Base-by-base conservation (phyloP, 2,329 filamentous ascomycete species). In the Trichoderma lentiforme region DNA sequence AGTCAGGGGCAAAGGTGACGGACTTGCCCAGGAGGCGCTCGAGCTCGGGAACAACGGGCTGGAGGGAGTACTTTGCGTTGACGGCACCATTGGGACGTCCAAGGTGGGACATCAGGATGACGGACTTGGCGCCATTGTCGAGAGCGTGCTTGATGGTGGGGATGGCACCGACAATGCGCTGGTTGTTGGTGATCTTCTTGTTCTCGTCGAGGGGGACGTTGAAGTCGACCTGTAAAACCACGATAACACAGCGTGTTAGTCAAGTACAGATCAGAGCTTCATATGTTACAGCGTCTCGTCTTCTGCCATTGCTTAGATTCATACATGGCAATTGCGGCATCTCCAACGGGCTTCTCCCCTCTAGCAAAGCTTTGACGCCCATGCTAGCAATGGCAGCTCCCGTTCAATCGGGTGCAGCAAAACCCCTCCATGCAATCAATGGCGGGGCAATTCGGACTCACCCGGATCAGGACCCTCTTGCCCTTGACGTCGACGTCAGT, bases 21-120 rank as follows among this genome's bases (percentile, higher is more conserved):
- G 86, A 89, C 87, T 91, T 94, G 80, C 91, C 89, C 76, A 97
- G 89, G 70, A 95, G 90, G 88, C 95, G 95, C 91, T 97, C 93
- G 70, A 98, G 91, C 86, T 97, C 94, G 75, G 93, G 86, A 36
- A 96, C 92, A 75, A 99, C 93, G 74, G 95, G 95, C 87, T 95
- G 91, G 81, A 99, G 88, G 80, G 93, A 97, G 91, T 96, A 99
- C 87, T 99, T 98, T 77, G 90, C 83, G 86, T 97, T 97, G 81
- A 85, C 86, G 83, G 94, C 91, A 82, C 96, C 96, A 81, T 98
- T 93, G 75, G 96, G 96, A 69, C 96, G 95, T 80, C 96, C 96
- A 74, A 99, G 92, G 84, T 99, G 96, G 81, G 95, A 98, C 96
- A 99, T 99, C 82, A 99, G 90, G 80, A 98, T 86, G 73, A 99